phyloP scores from a whole-genome alignment of 2,329 filamentous ascomycete species.

The Colletotrichum tropicale region DNA sequence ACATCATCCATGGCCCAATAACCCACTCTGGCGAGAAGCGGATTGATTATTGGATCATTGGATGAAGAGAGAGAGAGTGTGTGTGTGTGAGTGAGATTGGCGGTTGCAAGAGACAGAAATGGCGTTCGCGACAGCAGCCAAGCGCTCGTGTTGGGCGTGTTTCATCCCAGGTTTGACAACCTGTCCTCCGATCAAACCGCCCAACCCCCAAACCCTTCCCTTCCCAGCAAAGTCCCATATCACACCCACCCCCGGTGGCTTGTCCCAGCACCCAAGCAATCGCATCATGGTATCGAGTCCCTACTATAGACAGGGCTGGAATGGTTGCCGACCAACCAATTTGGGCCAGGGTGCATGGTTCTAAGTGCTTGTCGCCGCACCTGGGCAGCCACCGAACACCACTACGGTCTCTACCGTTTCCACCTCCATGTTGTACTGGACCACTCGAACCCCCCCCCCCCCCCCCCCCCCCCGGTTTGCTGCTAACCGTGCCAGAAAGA shows the following conservation, averaged over 20 bases:
- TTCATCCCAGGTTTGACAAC: conserved; percentile 21
- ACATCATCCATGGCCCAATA: neutral
- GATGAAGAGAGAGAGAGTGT: neutral
- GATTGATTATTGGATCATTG: neutral
- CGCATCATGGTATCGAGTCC: neutral
- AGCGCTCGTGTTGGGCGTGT: conserved; percentile 2
- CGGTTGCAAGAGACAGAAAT: neutral
- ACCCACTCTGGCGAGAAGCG: neutral
- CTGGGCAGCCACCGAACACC: neutral
- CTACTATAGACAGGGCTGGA: neutral
- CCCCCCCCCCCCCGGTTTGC: neutral
- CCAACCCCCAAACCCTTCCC: neutral
- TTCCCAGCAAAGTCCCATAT: neutral
- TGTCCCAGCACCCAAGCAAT: neutral
- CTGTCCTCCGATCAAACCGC: conserved; percentile 11
- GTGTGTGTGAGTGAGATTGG: neutral
- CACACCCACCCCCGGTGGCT: neutral
- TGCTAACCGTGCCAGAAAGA: neutral
- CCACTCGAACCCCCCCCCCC: neutral
- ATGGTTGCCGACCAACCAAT: neutral
- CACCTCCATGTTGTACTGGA: neutral
- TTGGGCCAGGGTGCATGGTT: neutral
- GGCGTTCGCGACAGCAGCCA: conserved; percentile 1
- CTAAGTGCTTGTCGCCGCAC: neutral
- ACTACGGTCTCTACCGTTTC: neutral